These are phyloP conservation scores for Fennellomyces sp. DNA, from an alignment of 371 early-diverging fungal species.

Conservation along the genomic window DNA sequence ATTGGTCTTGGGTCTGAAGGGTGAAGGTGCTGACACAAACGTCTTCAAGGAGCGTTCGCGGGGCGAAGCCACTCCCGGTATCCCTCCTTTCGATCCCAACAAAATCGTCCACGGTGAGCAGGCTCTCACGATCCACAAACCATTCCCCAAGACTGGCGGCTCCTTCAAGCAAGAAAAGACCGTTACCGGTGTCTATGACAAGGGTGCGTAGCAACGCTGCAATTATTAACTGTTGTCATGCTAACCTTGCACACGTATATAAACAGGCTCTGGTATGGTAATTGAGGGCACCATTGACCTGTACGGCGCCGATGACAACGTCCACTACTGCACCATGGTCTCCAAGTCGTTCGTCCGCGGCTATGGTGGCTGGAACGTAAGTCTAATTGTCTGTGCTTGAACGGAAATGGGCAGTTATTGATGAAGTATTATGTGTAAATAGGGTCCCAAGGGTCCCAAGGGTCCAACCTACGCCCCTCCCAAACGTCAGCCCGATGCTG, in stretches of 20 bases:
- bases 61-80: slow-evolving; percentile 54
- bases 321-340: slow-evolving; percentile 56
- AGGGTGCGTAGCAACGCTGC: slow-evolving; percentile 33
- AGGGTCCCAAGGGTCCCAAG: slow-evolving; percentile 70
- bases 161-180: slow-evolving; percentile 56
- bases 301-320: slow-evolving; percentile 46
- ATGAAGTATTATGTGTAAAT: neutral
- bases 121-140: slow-evolving; percentile 58
- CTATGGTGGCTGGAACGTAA: slow-evolving; percentile 62
- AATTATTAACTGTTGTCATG: too few relatives aligned
- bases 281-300: slow-evolving; percentile 61
- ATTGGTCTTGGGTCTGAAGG: slow-evolving; percentile 67
- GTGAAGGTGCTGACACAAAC: slow-evolving; percentile 63
- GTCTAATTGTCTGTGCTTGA: neutral
- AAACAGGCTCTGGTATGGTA: slow-evolving; percentile 56
- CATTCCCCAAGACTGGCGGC: slow-evolving; percentile 64
- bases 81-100: slow-evolving; percentile 74
- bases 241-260: neutral
- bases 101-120: slow-evolving; percentile 80
- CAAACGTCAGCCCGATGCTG: slow-evolving; percentile 62
- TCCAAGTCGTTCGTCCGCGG: slow-evolving; percentile 62
- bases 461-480: slow-evolving; percentile 52
- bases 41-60: slow-evolving; percentile 55
- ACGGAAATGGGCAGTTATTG: too few relatives aligned
- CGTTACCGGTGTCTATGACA: slow-evolving; percentile 62